Percentiles rank a stretch among this genome's conserved stretches.
Conservation (phyloP, 148 eudicot species). For the Spergularia marina region DNA sequence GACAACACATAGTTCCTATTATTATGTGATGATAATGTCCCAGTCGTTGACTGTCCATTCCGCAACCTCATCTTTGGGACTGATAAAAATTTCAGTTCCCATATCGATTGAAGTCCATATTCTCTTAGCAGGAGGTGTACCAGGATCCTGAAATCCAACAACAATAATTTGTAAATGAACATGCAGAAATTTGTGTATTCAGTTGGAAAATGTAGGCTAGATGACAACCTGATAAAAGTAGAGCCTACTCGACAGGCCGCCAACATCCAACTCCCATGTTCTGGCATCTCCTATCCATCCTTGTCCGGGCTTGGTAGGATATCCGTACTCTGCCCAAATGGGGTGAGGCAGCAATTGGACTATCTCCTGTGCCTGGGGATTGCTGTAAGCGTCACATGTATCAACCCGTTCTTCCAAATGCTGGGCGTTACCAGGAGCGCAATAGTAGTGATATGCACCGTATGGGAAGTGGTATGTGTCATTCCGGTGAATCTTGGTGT, state of each 20-base stretch:
- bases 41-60: slow-evolving; percentile 77
- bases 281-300: slow-evolving; percentile 82
- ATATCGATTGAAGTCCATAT: slow-evolving; percentile 75
- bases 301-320: slow-evolving; percentile 69
- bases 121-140: slow-evolving; percentile 61
- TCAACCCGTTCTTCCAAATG: slow-evolving; percentile 51
- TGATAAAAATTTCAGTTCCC: slow-evolving; percentile 79
- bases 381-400: slow-evolving; percentile 73
- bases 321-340: slow-evolving; percentile 70
- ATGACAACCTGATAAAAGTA: slow-evolving; percentile 69
- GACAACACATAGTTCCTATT: background rate
- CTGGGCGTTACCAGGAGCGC: slow-evolving; percentile 71
- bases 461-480: slow-evolving; percentile 70
- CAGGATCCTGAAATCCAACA: slow-evolving; percentile 56
- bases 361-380: slow-evolving; percentile 82
- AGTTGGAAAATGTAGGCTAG: background rate
- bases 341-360: slow-evolving; percentile 81
- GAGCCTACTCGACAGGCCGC: slow-evolving; percentile 71
- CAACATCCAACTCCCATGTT: slow-evolving; percentile 79
- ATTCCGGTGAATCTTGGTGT: slow-evolving; percentile 52
- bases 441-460: slow-evolving; percentile 74
- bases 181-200: background rate
- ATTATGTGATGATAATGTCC: slow-evolving; percentile 55
- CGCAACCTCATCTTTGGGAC: slow-evolving; percentile 58
- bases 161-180: background rate